Conservation (phyloP, 1,139 yeast species). For the Maudiozyma humilis region DNA sequence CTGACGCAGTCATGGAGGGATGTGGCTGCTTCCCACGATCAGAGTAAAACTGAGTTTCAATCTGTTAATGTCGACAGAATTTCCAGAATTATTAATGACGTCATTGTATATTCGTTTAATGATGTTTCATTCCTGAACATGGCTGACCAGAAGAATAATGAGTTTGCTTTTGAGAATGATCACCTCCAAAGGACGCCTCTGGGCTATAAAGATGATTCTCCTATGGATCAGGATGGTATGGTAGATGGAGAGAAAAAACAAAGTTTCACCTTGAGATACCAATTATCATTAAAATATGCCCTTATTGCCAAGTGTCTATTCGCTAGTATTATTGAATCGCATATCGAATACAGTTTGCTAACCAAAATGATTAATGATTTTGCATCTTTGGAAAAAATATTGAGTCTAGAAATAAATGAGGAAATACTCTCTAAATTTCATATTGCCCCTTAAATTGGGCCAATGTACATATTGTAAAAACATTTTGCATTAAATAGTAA, state of each 20-base stretch:
- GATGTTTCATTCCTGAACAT: constrained; percentile 28
- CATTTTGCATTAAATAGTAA: neutral
- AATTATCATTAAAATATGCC: constrained; percentile 26
- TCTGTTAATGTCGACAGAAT: constrained; percentile 17
- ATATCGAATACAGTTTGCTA: constrained; percentile 25
- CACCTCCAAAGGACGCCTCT: neutral
- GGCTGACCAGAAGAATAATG: constrained; percentile 16
- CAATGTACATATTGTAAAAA: neutral
- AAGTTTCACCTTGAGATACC: constrained; percentile 28
- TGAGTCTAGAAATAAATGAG: constrained; percentile 11
- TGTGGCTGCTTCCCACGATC: constrained; percentile 1
- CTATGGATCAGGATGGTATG: neutral
- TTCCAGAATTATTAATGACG: constrained; percentile 26
- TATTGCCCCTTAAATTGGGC: neutral
- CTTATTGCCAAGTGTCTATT: constrained; percentile 27
- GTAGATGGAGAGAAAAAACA: constrained; percentile 12
- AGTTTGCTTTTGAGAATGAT: constrained; percentile 8
- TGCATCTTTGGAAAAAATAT: constrained; percentile 16
- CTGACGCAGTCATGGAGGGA: neutral
- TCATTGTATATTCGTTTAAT: constrained; percentile 28
- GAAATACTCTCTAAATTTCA: constrained; percentile 7
- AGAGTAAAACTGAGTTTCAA: constrained; percentile 5
- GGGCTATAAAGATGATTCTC: neutral
- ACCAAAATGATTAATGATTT: constrained; percentile 25
- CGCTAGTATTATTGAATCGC: constrained; percentile 18